Evolutionary conservation across 805 yeast genomes (phyloP), one percentile per base, ranked within the genome.

Genomic region (Wickerhamiella cacticola): DNA sequence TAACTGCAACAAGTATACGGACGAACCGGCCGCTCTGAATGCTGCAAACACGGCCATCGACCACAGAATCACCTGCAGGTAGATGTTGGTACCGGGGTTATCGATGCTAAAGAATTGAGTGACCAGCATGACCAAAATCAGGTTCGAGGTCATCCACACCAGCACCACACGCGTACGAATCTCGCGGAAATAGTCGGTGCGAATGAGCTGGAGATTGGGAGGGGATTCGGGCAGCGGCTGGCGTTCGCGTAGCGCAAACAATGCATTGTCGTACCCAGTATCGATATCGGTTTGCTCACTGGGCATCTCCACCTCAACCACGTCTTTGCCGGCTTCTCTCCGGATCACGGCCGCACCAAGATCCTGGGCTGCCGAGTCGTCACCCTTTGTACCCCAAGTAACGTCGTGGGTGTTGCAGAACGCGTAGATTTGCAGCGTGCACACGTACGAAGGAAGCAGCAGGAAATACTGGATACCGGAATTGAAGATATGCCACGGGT

Each of bases 381-480:
- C 96, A 55, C 98, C 98, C 63, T 89, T 89, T 1, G 98, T 89
- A 66, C 98, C 98, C 98, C 98, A 89, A 0, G 96, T 83, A 45
- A 92, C 95, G 70, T 89, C 98, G 66, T 89, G 97, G 2, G 96
- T 89, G 63, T 89, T 89, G 69, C 98, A 89, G 66, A 89, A 87
- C 1, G 98, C 96, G 68, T 87, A 89, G 50, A 92, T 87, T 66
- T 89, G 96, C 49, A 89, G 69, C 1, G 95, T 80, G 67, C 95
- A 85, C 3, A 94, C 82, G 63, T 87, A 89, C 0, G 94, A 80
- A 22, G 98, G 97, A 46, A 89, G 71, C 72, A 92, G 74, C 55
- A 88, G 63, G 66, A 89, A 83, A 69, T 92, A 89, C 63, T 89
- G 98, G 4, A 79, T 48, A 0, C 94, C 79, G 41, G 95, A 85